Evolutionary conservation across 768 basidiomycete species (phyloP), one percentile per base, ranked within the genome.

Genomic region (Lyophyllum decastes): DNA sequence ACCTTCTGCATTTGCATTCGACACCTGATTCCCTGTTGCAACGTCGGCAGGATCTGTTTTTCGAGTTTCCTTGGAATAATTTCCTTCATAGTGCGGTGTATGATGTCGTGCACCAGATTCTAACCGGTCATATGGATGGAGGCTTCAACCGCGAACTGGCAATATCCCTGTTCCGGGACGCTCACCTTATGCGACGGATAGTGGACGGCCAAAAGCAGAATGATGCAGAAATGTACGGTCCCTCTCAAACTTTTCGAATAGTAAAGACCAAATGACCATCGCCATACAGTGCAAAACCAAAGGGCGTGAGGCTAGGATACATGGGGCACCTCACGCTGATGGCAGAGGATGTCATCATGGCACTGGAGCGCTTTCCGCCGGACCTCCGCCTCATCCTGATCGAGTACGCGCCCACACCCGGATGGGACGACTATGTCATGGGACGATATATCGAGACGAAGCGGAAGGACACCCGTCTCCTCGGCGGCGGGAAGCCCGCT

Each of bases 301-400:
- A 91, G 65, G 86, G 89, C 21, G 82, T 90, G 34, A 86, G 95
- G 26, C 72, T 96, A 43, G 95, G 95, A 2, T 96, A 93, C 73
- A 98, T 98, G 96, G 96, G 96, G 0, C 95, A 99, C 70, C 82
- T 98, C 16, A 92, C 90, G 12, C 85, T 98, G 62, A 94, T 99
- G 64, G 89, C 95, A 0, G 97, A 98, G 72, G 96, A 98, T 66
- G 87, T 97, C 19, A 88, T 97, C 68, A 86, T 86, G 55, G 91
- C 95, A 9, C 82, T 98, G 58, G 88, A 93, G 21, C 88, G 91
- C 52, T 95, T 92, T 73, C 94, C 95, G 0, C 78, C 82, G 16
- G 93, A 95, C 27, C 78, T 97, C 22, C 81, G 86, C 24, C 76
- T 79, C 1, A 74, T 79, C 55, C 82, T 97, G 58, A 78, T 82